phyloP scores from a whole-genome alignment of 805 yeast genomes.

The Cyberlindnera samutprakarnensis region DNA sequence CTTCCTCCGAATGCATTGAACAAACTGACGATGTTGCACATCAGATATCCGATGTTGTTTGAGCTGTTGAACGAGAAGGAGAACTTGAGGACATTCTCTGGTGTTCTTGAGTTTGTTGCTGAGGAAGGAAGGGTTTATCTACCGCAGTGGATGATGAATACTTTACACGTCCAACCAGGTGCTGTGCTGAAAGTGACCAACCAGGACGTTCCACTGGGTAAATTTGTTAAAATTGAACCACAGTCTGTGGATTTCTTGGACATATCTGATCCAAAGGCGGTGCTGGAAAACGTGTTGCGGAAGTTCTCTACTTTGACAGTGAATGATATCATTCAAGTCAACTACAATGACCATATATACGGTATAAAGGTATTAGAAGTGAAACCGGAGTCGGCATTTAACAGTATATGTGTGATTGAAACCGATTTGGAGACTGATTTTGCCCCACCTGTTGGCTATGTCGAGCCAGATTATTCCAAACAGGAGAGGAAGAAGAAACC shows the following conservation, averaged over 20 bases:
- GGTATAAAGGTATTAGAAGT: slow-evolving; percentile 81
- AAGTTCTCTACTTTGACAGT: slow-evolving; percentile 84
- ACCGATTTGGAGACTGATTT: slow-evolving; percentile 96
- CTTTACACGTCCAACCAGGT: slow-evolving; percentile 69
- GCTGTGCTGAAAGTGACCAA: slow-evolving; percentile 67
- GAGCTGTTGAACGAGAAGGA: slow-evolving; percentile 64
- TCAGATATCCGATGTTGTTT: slow-evolving; percentile 94
- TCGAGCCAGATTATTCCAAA: slow-evolving; percentile 70
- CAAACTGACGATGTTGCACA: slow-evolving; percentile 82
- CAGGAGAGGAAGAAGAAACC: slow-evolving; percentile 6
- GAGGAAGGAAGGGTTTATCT: slow-evolving; percentile 94
- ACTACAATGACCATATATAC: slow-evolving; percentile 72
- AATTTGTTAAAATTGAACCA: slow-evolving; percentile 89
- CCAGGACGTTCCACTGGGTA: slow-evolving; percentile 78
- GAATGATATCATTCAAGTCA: slow-evolving; percentile 75
- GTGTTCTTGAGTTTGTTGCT: slow-evolving; percentile 93
- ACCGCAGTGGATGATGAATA: slow-evolving; percentile 95
- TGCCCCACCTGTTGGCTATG: slow-evolving; percentile 98
- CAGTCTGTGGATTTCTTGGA: slow-evolving; percentile 91
- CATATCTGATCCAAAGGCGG: slow-evolving; percentile 94
- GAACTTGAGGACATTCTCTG: slow-evolving; percentile 66
- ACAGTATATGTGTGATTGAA: slow-evolving; percentile 89
- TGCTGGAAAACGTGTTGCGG: slow-evolving; percentile 83
- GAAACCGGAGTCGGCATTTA: slow-evolving; percentile 59
- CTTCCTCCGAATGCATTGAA: slow-evolving; percentile 89